These are phyloP conservation scores for Testicularia cyperi DNA, from an alignment of 1,284 basidiomycete species.

Conservation along the genomic window DNA sequence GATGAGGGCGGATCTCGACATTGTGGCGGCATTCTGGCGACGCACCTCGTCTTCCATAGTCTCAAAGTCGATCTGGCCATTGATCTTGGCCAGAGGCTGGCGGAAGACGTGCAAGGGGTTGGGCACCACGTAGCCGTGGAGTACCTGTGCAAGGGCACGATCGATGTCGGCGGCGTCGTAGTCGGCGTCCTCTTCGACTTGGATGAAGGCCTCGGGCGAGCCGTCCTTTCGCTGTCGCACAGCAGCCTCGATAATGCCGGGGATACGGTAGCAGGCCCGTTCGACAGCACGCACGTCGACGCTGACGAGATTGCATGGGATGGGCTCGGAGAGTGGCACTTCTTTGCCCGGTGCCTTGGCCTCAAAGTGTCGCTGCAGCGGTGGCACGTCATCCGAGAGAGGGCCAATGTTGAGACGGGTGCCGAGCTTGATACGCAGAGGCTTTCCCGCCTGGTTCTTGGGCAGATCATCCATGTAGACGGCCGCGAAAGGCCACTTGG, in stretches of 20 bases:
- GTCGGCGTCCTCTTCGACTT: slow-evolving; percentile 59
- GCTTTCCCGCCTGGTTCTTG: slow-evolving; percentile 60
- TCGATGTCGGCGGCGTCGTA: slow-evolving; percentile 60
- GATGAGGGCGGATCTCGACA: slow-evolving; percentile 56
- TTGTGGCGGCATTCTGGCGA: slow-evolving; percentile 57
- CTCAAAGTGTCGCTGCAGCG: slow-evolving; percentile 59
- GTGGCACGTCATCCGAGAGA: slow-evolving; percentile 57
- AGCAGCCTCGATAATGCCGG: slow-evolving; percentile 58
- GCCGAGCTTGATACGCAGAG: slow-evolving; percentile 60
- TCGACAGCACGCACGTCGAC: slow-evolving; percentile 59
- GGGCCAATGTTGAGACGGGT: slow-evolving; percentile 57
- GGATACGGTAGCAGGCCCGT: slow-evolving; percentile 59
- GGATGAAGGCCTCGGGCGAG: slow-evolving; percentile 58
- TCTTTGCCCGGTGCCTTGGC: slow-evolving; percentile 57
- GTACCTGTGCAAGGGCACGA: slow-evolving; percentile 56
- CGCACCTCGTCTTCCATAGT: slow-evolving; percentile 60
- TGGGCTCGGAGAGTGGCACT: slow-evolving; percentile 55
- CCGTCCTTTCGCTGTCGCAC: slow-evolving; percentile 58
- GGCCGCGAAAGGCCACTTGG: slow-evolving; percentile 59
- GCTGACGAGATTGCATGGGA: slow-evolving; percentile 57
- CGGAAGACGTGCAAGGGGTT: slow-evolving; percentile 61
- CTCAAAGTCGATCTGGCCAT: slow-evolving; percentile 57
- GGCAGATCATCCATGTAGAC: slow-evolving; percentile 60
- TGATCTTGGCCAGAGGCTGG: slow-evolving; percentile 55
- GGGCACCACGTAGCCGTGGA: slow-evolving; percentile 59